Evolutionary conservation across 2,329 filamentous ascomycete genomes (phyloP), one percentile per base, ranked within the genome.

Genomic region (Alternaria viburni): DNA sequence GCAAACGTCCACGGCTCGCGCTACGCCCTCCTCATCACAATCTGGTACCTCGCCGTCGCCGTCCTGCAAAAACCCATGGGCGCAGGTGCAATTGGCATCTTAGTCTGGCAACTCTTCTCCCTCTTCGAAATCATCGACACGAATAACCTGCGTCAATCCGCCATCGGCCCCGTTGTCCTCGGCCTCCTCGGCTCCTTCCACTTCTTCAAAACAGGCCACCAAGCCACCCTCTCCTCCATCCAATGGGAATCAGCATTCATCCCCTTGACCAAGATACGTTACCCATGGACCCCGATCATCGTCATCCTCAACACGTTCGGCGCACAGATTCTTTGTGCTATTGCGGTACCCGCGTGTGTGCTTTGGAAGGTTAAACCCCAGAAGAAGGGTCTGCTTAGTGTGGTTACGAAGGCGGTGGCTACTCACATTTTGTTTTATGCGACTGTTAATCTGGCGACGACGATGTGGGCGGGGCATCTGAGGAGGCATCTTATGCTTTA

Each of bases 161-260:
- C 93, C 7, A 91, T 98, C 71, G 95, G 93, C 0, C 94, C 96
- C 19, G 84, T 96, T 43, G 86, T 96, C 66, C 87, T 98, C 25
- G 95, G 90, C 11, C 82, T 98, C n/a, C 88, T 99, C 1, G 96
- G 94, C 63, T 93, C 91, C 74, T 97, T 95, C 81, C 90, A 97
- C 83, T 99, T 90, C 84, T 99, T 99, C 88, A 97, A 97, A 77
- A 99, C 96, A 0, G 96, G 96, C 65, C 96, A 99, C 80, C 95
- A 98, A 81, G 95, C 95, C 12, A 91, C 90, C 0, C 86, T 97
- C 23, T 87, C 90, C 70, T 92, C 89, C 69, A 95, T 99, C 75
- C 96, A 99, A 77, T 99, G 96, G 96, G 96, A 99, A 81, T 88
- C 89, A 19, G 95, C 93, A 4, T 99, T 99, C 81, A 92, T 99